Conservation (phyloP, 2,329 filamentous ascomycete species). For the Aspergillus hortae region DNA sequence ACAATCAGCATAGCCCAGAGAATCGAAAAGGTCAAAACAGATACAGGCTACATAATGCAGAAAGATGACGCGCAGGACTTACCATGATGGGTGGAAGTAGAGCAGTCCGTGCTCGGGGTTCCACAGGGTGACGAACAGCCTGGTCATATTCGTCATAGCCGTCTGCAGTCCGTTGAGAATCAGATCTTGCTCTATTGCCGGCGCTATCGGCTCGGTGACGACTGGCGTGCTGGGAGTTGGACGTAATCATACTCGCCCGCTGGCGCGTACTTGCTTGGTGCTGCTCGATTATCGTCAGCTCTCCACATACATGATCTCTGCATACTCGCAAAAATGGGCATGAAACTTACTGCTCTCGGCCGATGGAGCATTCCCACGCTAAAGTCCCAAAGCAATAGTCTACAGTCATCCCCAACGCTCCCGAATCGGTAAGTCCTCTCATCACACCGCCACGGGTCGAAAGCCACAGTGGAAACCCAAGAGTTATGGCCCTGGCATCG, state of each 20-base stretch:
- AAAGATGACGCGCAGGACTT: slow-evolving; percentile 29
- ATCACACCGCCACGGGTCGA: slow-evolving; percentile 96
- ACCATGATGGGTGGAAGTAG: slow-evolving; percentile 89
- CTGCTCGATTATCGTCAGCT: slow-evolving; percentile 16
- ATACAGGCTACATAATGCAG: background rate
- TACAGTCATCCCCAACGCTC: slow-evolving; percentile 90
- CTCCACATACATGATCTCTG: background rate
- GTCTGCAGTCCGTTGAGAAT: slow-evolving; percentile 61
- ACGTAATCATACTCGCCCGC: slow-evolving; percentile 32
- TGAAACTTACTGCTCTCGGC: slow-evolving; percentile 67
- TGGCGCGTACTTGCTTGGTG: slow-evolving; percentile 37
- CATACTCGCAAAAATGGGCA: background rate
- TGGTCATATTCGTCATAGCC: slow-evolving; percentile 49
- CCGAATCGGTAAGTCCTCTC: slow-evolving; percentile 94
- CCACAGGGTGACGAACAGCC: slow-evolving; percentile 71
- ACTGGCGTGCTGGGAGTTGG: slow-evolving; percentile 39
- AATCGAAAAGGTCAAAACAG: background rate
- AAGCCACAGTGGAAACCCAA: slow-evolving; percentile 90
- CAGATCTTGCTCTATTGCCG: slow-evolving; percentile 62
- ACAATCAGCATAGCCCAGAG: background rate
- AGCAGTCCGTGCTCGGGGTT: slow-evolving; percentile 77
- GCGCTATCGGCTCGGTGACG: slow-evolving; percentile 61
- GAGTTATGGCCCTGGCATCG: slow-evolving; percentile 93
- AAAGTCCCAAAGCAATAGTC: slow-evolving; percentile 93
- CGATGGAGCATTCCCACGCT: slow-evolving; percentile 93